A percentile compares a stretch with the other conserved stretches of the same genome.
These are phyloP conservation scores for Aureobasidium uvarum DNA, from an alignment of 2,329 filamentous ascomycete genomes.

Conservation along the genomic window DNA sequence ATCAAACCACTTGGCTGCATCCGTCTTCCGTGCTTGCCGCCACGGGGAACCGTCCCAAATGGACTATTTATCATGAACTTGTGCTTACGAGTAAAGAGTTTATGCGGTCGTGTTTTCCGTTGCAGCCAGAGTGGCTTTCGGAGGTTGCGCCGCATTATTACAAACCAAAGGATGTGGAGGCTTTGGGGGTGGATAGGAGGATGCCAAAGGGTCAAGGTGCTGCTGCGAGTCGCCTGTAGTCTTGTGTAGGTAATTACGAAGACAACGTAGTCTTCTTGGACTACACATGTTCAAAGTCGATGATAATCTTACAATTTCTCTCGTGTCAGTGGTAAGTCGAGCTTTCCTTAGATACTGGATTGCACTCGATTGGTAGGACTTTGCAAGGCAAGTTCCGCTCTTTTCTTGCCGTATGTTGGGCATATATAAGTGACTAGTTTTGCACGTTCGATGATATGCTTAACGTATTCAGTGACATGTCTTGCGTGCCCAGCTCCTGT, in stretches of 20 bases:
- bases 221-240: slow-evolving; percentile 31
- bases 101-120: slow-evolving; percentile 81
- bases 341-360: no score
- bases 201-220: slow-evolving; percentile 60
- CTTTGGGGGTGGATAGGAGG: slow-evolving; percentile 72
- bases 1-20: slow-evolving; percentile 86
- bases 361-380: no score
- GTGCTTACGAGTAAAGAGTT: slow-evolving; percentile 87
- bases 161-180: slow-evolving; percentile 86
- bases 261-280: neutral
- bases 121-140: slow-evolving; percentile 79
- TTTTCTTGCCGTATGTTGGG: no score
- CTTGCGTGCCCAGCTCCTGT: no score
- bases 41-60: slow-evolving; percentile 66
- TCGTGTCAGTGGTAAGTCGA: no score
- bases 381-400: no score
- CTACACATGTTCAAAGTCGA: no score
- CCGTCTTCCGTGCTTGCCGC: slow-evolving; percentile 80
- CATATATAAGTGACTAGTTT: no score
- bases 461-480: no score
- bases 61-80: slow-evolving; percentile 83
- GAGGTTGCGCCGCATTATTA: slow-evolving; percentile 95
- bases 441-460: no score
- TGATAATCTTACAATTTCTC: no score
- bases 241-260: neutral